A percentile compares a stretch with the other conserved stretches of the same genome.
Evolutionary conservation across 768 basidiomycete species (phyloP).

Genomic region (Steccherinum ochraceum): DNA sequence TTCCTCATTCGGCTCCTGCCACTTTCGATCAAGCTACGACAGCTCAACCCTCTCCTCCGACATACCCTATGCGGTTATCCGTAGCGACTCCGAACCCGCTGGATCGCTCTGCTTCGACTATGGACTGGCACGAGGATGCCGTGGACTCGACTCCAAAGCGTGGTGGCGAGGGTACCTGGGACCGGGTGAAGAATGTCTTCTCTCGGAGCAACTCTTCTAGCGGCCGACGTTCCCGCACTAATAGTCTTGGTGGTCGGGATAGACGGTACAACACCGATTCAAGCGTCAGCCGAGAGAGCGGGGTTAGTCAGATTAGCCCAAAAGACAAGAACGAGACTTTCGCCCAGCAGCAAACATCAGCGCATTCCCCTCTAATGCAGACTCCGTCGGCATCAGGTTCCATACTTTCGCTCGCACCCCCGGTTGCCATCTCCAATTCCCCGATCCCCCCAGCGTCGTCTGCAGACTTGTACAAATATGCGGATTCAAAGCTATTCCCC

Average conservation of each 20-base stretch:
- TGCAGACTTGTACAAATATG: slow-evolving; percentile 67
- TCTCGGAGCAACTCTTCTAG: slow-evolving; percentile 54
- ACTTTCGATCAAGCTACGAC: slow-evolving; percentile 37
- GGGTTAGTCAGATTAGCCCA: slow-evolving; percentile 58
- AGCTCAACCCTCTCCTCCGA: slow-evolving; percentile 39
- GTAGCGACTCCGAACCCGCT: slow-evolving; percentile 54
- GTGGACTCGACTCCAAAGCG: slow-evolving; percentile 43
- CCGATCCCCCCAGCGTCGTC: slow-evolving; percentile 74
- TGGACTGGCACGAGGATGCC: slow-evolving; percentile 19
- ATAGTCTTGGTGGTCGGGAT: slow-evolving; percentile 60
- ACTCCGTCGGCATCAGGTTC: slow-evolving; percentile 64
- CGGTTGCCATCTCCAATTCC: slow-evolving; percentile 35
- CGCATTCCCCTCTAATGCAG: slow-evolving; percentile 36
- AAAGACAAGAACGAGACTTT: slow-evolving; percentile 42
- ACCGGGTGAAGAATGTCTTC: slow-evolving; percentile 65
- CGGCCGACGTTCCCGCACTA: slow-evolving; percentile 74
- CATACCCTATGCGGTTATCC: slow-evolving; percentile 55
- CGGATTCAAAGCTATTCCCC: slow-evolving; percentile 76
- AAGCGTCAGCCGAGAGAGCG: slow-evolving; percentile 70
- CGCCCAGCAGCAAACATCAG: slow-evolving; percentile 27
- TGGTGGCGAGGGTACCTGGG: slow-evolving; percentile 58
- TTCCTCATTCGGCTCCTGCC: slow-evolving; percentile 35
- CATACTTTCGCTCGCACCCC: slow-evolving; percentile 55
- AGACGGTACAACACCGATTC: slow-evolving; percentile 67
- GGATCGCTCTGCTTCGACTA: slow-evolving; percentile 50